Conservation (phyloP, 1,284 basidiomycete genomes). For the Austroboletus novae-zelandiae region DNA sequence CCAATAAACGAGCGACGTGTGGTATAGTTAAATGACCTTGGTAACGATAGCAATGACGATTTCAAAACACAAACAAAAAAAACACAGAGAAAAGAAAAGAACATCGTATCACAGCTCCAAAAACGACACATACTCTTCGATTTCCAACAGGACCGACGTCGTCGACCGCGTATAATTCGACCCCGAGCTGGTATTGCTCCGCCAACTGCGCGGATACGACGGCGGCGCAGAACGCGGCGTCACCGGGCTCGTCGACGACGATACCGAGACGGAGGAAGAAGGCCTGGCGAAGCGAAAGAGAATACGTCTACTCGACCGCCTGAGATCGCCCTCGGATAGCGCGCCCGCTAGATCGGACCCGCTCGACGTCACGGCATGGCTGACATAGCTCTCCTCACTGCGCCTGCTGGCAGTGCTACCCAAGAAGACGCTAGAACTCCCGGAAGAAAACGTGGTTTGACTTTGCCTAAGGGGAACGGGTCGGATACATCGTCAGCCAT, state of each 20-base stretch:
- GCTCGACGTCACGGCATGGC: conserved; percentile 1
- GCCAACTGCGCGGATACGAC: neutral
- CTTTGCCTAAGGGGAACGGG: conserved; percentile 8
- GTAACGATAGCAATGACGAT: neutral
- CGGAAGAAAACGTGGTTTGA: conserved; percentile 17
- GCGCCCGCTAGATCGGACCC: neutral
- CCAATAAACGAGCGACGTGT: neutral
- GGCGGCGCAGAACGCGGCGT: neutral
- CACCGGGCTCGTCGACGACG: neutral
- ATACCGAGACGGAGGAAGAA: neutral
- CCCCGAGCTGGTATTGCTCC: neutral
- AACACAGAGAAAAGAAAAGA: neutral
- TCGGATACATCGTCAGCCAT: neutral
- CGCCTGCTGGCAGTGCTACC: neutral
- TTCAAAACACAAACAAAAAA: too few relatives aligned
- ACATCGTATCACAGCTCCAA: conserved; percentile 21
- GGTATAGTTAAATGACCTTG: too few relatives aligned
- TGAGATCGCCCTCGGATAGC: neutral
- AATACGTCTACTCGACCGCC: neutral
- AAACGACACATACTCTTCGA: conserved; percentile 28
- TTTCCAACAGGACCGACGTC: conserved; percentile 14
- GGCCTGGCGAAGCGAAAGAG: conserved; percentile 1
- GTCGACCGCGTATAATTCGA: neutral
- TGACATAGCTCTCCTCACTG: conserved; percentile 3
- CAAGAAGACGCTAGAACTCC: conserved; percentile 1